Conservation (phyloP, 2,329 filamentous ascomycete genomes). For the Fusarium nematophilum region DNA sequence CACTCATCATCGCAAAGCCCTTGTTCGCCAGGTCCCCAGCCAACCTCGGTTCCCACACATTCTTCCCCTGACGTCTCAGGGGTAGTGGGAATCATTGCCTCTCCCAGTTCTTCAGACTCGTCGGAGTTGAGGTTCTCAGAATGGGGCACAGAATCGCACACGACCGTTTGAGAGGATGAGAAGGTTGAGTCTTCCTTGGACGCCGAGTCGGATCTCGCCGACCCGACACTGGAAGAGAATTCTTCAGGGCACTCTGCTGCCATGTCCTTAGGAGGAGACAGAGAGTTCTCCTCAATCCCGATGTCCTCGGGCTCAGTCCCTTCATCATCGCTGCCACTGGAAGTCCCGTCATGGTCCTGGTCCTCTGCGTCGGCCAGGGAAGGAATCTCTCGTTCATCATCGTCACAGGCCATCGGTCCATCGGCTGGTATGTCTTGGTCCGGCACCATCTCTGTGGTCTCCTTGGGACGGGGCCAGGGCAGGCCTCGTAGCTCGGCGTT, state of each 20-base stretch:
- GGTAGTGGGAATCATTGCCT: too few species aligned
- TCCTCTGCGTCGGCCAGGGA: not conserved
- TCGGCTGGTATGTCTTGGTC: not conserved
- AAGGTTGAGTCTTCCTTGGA: not conserved
- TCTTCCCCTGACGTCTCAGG: too few species aligned
- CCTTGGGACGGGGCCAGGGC: conserved; percentile 39
- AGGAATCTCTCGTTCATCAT: conserved; percentile 4
- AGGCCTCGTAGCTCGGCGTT: conserved; percentile 48
- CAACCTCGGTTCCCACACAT: too few species aligned
- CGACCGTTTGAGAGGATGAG: not conserved
- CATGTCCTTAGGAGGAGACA: not conserved
- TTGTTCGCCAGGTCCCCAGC: too few species aligned
- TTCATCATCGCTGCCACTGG: not conserved
- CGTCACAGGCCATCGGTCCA: conserved; percentile 1
- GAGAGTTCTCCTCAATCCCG: not conserved
- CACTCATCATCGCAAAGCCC: too few species aligned
- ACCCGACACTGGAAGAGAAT: not conserved
- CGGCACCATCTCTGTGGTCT: not conserved
- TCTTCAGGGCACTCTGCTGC: not conserved
- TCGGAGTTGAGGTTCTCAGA: too few species aligned
- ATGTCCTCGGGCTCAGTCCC: not conserved
- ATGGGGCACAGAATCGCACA: not conserved
- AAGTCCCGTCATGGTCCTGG: not conserved
- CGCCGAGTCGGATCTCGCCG: not conserved
- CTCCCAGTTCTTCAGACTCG: too few species aligned